phyloP scores from a whole-genome alignment of 805 yeast genomes.

The Saccharomycopsis babjevae region DNA sequence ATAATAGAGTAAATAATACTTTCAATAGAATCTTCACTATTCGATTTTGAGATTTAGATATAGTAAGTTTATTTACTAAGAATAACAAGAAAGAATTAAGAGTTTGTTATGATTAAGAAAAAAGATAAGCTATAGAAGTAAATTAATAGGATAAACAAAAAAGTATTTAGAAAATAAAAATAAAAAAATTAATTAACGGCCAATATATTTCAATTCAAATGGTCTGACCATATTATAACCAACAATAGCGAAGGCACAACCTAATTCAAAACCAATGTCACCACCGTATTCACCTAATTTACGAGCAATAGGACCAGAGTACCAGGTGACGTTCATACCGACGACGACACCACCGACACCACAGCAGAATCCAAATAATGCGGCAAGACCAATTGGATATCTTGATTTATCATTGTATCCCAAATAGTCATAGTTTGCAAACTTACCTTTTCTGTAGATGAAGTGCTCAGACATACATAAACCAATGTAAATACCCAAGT shows the following conservation, averaged over 20 bases:
- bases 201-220: conserved; percentile 58
- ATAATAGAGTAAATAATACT: background rate
- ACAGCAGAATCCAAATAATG: conserved; percentile 63
- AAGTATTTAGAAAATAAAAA: background rate
- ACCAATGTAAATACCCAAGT: conserved; percentile 75
- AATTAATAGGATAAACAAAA: background rate
- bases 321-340: conserved; percentile 87
- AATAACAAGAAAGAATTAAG: background rate
- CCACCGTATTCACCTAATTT: conserved; percentile 58
- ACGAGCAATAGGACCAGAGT: conserved; percentile 56
- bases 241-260: conserved; percentile 55
- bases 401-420: conserved; percentile 47
- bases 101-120: background rate
- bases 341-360: conserved; percentile 80
- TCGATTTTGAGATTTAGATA: too few species aligned
- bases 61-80: background rate
- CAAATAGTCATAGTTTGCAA: conserved; percentile 49
- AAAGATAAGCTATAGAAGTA: background rate
- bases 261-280: conserved; percentile 81
- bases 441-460: conserved; percentile 60
- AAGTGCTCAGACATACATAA: conserved; percentile 76
- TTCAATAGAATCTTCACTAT: too few species aligned
- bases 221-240: conserved; percentile 53
- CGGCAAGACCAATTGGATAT: conserved; percentile 73
- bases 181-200: conserved; percentile 24